Conservation (phyloP, 768 basidiomycete genomes). For the Royoungia palumana region DNA sequence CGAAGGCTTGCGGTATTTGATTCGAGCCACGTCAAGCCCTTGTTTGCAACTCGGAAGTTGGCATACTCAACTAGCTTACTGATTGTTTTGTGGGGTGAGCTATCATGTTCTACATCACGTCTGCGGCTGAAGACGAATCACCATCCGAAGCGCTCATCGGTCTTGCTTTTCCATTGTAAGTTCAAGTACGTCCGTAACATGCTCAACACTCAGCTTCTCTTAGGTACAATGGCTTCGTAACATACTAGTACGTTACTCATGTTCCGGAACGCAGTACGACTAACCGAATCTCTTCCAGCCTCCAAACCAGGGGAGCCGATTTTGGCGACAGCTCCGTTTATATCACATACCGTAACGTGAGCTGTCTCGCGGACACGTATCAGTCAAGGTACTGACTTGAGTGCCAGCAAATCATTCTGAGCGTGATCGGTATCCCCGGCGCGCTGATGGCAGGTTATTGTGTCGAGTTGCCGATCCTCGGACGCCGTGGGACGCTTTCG, state of each 20-base stretch:
- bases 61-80: conserved; percentile 50
- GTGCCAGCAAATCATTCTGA: conserved; percentile 51
- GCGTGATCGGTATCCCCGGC: conserved; percentile 56
- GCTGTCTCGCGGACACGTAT: neutral
- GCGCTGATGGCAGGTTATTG: conserved; percentile 52
- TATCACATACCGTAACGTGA: conserved; percentile 71
- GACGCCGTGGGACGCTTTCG: conserved; percentile 52
- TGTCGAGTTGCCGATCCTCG: conserved; percentile 49
- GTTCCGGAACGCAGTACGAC: neutral
- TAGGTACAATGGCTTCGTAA: conserved; percentile 51
- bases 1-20: conserved; percentile 41
- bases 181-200: neutral
- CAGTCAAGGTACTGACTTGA: conserved; percentile 6
- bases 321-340: conserved; percentile 69
- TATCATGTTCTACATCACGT: neutral
- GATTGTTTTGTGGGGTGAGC: conserved; percentile 51
- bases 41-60: conserved; percentile 50
- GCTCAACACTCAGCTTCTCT: neutral
- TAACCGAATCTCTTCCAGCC: conserved; percentile 35
- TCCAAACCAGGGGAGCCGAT: conserved; percentile 60
- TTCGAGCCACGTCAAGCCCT: conserved; percentile 41
- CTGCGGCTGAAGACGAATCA: neutral
- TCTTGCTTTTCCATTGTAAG: conserved; percentile 67
- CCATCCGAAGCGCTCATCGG: conserved; percentile 60
- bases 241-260: conserved; percentile 41